Evolutionary conservation across 768 basidiomycete genomes (phyloP).

Genomic region (Lactarius hatsudake): DNA sequence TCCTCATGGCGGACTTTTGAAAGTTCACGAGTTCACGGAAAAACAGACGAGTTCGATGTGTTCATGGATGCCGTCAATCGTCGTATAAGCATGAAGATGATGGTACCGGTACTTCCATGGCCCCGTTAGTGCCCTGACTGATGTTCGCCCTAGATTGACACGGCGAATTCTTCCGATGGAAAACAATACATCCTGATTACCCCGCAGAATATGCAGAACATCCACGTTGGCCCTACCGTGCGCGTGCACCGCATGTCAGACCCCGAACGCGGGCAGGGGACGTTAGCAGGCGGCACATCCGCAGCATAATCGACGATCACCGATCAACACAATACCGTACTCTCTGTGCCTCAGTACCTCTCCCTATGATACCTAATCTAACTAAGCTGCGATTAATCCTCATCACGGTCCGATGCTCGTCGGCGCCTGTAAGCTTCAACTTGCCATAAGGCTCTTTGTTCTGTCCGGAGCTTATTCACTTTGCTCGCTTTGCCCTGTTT

Average conservation of each 20-base stretch:
- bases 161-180: slow-evolving; percentile 80
- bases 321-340: background rate
- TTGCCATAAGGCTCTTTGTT: background rate
- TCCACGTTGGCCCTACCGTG: slow-evolving; percentile 64
- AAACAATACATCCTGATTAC: slow-evolving; percentile 96
- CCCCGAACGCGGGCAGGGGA: slow-evolving; percentile 66
- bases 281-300: slow-evolving; percentile 36
- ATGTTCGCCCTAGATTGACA: slow-evolving; percentile 62
- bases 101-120: slow-evolving; percentile 48
- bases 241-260: slow-evolving; percentile 76
- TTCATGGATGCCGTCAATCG: slow-evolving; percentile 96
- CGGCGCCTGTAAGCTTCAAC: background rate
- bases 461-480: background rate
- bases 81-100: slow-evolving; percentile 92
- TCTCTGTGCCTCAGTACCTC: background rate
- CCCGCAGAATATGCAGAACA: slow-evolving; percentile 86
- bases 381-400: background rate
- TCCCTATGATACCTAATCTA: background rate
- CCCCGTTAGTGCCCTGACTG: slow-evolving; percentile 9
- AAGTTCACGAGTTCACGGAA: slow-evolving; percentile 7
- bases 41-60: slow-evolving; percentile 91
- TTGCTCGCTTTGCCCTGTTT: background rate
- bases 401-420: slow-evolving; percentile 5
- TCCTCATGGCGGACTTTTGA: slow-evolving; percentile 3
- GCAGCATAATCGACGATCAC: slow-evolving; percentile 12